These are phyloP conservation scores for Trichoderma koningiopsis DNA, from an alignment of 2,329 filamentous ascomycete species.

Conservation along the genomic window DNA sequence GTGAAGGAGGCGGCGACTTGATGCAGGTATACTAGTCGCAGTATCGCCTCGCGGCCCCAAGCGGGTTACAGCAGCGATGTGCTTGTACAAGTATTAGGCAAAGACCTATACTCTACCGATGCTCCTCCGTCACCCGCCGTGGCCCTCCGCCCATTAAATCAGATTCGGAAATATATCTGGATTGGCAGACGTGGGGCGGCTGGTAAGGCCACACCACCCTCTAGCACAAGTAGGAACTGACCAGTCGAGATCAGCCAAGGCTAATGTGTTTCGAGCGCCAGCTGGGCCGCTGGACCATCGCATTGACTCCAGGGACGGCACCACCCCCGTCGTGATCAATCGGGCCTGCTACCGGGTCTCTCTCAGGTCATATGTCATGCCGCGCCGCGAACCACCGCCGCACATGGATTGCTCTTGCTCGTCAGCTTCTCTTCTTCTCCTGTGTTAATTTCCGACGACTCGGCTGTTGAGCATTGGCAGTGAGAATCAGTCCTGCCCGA, in stretches of 20 bases:
- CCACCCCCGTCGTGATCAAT: conserved; percentile 27
- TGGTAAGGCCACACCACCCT: conserved; percentile 32
- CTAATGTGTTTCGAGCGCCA: conserved; percentile 47
- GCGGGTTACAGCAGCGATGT: conserved; percentile 38
- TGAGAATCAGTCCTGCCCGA: background rate
- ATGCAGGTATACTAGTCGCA: conserved; percentile 29
- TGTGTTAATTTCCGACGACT: background rate
- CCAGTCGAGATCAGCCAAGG: conserved; percentile 44
- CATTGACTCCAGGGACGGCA: conserved; percentile 25
- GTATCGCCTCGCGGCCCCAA: conserved; percentile 37
- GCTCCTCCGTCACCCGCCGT: conserved; percentile 43
- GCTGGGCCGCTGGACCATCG: conserved; percentile 34
- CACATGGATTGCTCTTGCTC: background rate
- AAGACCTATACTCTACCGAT: conserved; percentile 16
- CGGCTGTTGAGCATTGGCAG: background rate
- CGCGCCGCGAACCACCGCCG: conserved; percentile 25
- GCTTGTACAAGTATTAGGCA: conserved; percentile 35
- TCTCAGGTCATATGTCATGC: conserved; percentile 27
- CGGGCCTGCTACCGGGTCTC: conserved; percentile 28
- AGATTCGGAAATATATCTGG: conserved; percentile 53
- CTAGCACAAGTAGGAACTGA: conserved; percentile 12
- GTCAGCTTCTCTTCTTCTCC: background rate
- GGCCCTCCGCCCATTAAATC: conserved; percentile 50
- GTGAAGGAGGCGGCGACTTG: conserved; percentile 14
- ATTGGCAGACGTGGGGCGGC: conserved; percentile 42